Evolutionary conservation across 75 land plant species (phyloP).

Genomic region (Picea glauca): DNA sequence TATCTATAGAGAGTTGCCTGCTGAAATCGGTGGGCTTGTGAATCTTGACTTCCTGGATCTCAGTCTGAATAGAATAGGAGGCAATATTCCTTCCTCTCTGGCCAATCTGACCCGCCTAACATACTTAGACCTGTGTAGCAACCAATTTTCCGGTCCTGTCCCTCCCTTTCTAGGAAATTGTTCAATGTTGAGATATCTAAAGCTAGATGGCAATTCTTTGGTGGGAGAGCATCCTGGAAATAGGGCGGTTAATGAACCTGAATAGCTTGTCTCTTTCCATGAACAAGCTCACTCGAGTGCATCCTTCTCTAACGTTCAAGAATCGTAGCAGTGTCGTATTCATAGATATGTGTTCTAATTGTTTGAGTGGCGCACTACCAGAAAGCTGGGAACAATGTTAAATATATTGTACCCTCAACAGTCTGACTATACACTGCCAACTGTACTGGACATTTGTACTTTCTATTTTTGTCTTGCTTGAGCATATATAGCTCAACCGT

Average conservation of each 20-base stretch:
- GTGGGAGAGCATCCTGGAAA: slow-evolving; percentile 40
- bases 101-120: slow-evolving; percentile 27
- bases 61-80: slow-evolving; percentile 37
- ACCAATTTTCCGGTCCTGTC: slow-evolving; percentile 49
- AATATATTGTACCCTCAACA: too few species aligned
- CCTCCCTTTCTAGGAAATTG: slow-evolving; percentile 50
- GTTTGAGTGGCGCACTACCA: slow-evolving; percentile 45
- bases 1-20: slow-evolving; percentile 29
- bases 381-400: slow-evolving; percentile 12
- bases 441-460: too few species aligned
- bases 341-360: slow-evolving; percentile 42
- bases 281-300: slow-evolving; percentile 34
- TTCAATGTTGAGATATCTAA: slow-evolving; percentile 23
- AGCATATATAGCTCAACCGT: too few species aligned
- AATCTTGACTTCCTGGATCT: slow-evolving; percentile 25
- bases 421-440: too few species aligned
- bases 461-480: too few species aligned
- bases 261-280: slow-evolving; percentile 42
- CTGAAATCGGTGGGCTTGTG: not conserved
- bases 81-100: slow-evolving; percentile 40
- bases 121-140: slow-evolving; percentile 31
- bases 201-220: slow-evolving; percentile 35
- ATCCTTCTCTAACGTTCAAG: slow-evolving; percentile 31
- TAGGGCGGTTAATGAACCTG: slow-evolving; percentile 34
- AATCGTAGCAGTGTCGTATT: slow-evolving; percentile 28